Evolutionary conservation across 192 early-diverging fungal genomes (phyloP).

Genomic region (Coemansia sp.): DNA sequence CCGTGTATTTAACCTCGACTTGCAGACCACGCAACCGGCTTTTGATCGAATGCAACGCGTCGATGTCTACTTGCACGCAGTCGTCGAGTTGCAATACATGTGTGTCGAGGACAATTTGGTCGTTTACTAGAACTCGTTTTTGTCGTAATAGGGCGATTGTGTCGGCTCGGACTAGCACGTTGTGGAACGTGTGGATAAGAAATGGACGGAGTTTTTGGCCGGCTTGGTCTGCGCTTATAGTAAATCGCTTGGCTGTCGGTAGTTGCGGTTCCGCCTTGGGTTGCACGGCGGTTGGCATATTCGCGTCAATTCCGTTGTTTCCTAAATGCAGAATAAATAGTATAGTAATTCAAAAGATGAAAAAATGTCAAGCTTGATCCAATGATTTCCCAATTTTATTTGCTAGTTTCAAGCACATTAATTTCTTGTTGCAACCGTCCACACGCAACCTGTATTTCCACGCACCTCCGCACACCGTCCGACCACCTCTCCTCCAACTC

Average conservation of each 20-base stretch:
- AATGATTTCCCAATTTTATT: too few relatives aligned
- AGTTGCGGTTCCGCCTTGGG: background rate
- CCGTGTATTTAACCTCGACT: conserved; percentile 53
- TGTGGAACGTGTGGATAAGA: conserved; percentile 33
- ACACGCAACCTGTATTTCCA: conserved; percentile 49
- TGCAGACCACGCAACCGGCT: conserved; percentile 48
- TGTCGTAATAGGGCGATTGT: conserved; percentile 26
- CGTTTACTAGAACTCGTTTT: conserved; percentile 58
- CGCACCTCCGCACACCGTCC: conserved; percentile 35
- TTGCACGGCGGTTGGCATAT: background rate
- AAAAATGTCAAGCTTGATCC: background rate
- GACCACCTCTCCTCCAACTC: conserved; percentile 35
- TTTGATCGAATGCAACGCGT: conserved; percentile 40
- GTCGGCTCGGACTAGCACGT: conserved; percentile 30
- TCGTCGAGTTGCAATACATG: conserved; percentile 50
- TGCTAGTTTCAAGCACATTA: background rate
- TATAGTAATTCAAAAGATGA: background rate
- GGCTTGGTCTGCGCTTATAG: background rate
- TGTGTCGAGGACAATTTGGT: conserved; percentile 49
- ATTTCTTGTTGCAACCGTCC: conserved; percentile 1
- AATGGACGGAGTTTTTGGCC: conserved; percentile 39
- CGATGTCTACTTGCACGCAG: conserved; percentile 51
- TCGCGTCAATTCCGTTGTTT: background rate
- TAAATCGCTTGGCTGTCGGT: conserved; percentile 1
- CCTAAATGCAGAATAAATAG: background rate